Evolutionary conservation across 208 protist genomes (phyloP), one percentile per base, ranked within the genome.

Genomic region (Leishmania braziliensis): DNA sequence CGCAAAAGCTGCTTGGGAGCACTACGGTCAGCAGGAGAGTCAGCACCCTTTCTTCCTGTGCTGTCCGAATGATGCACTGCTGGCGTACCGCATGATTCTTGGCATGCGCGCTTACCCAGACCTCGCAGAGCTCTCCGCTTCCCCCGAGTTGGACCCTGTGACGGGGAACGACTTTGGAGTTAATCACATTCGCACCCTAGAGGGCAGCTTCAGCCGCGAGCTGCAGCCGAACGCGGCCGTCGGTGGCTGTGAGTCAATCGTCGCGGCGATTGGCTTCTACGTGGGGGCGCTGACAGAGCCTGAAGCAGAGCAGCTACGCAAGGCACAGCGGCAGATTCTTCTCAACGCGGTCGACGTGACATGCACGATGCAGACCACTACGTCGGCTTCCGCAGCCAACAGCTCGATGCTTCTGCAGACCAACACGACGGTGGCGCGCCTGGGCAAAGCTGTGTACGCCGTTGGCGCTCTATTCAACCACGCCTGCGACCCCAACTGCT

Each of bases 401-500:
- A 88, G 60, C 71, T 65, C 62, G n/a, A 60, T 33, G 14, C 77
- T 90, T 54, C 74, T 93, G 75, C 80, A 90, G 81, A 88, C 92
- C 23, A 88, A 90, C 78, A 88, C 83, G 43, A 78, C 83, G 6
- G 92, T 79, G 48, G 82, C 91, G 50, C 60, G 84, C 14, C 82
- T 97, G 12, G 93, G 92, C 66, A 96, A 92, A 60, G 95, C 86
- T 3, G 39, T 98, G 18, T 98, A 95, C 80, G 78, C 88, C 26
- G 62, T 89, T 36, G 86, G 85, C 23, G 70, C 92, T 5, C 84
- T 93, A 14, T 87, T 95, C 71, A 96, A 96, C 74, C 95, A 98
- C 87, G 82, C 86, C 29, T 98, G 95, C 83, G 90, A 96, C 68
- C 93, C 93, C 51, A 98, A 98, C 84, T 96, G 92, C 86, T 94